Evolutionary conservation across 2,329 filamentous ascomycete species (phyloP).

Genomic region (Botrytis byssoidea): DNA sequence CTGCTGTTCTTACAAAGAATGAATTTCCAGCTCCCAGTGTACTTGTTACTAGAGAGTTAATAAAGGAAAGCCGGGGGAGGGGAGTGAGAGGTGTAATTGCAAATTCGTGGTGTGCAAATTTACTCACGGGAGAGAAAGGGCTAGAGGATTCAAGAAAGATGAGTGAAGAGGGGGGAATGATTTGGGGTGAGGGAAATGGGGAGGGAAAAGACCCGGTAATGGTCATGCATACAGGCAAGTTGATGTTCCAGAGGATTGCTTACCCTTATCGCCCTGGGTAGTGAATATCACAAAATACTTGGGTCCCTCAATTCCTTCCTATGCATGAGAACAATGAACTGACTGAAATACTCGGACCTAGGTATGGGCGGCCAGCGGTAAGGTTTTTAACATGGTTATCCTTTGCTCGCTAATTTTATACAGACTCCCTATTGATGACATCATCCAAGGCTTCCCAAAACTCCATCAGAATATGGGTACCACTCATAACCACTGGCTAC

Average conservation of each 20-base stretch:
- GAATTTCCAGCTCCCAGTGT: constrained; percentile 97
- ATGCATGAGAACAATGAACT: neutral
- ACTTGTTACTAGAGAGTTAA: constrained; percentile 72
- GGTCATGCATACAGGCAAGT: constrained; percentile 8
- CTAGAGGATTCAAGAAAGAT: constrained; percentile 5
- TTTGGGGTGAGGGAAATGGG: neutral
- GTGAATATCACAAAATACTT: neutral
- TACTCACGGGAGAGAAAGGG: neutral
- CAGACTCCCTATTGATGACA: constrained; percentile 4
- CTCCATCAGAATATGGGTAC: constrained; percentile 35
- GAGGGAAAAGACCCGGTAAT: neutral
- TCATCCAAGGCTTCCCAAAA: neutral
- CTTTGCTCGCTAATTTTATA: neutral
- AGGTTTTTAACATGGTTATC: neutral
- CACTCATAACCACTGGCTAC: constrained; percentile 82
- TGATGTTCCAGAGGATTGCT: neutral
- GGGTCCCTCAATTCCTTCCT: neutral
- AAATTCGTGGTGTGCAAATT: constrained; percentile 2
- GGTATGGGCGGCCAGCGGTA: neutral
- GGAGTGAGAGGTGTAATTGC: neutral
- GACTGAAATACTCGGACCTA: neutral
- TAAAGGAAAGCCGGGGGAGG: constrained; percentile 47
- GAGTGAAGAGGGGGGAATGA: neutral
- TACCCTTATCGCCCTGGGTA: neutral
- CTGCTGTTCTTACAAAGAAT: constrained; percentile 95